Conservation (phyloP, 2,329 filamentous ascomycete species). For the Ophiocordyceps camponoti-leonardi region DNA sequence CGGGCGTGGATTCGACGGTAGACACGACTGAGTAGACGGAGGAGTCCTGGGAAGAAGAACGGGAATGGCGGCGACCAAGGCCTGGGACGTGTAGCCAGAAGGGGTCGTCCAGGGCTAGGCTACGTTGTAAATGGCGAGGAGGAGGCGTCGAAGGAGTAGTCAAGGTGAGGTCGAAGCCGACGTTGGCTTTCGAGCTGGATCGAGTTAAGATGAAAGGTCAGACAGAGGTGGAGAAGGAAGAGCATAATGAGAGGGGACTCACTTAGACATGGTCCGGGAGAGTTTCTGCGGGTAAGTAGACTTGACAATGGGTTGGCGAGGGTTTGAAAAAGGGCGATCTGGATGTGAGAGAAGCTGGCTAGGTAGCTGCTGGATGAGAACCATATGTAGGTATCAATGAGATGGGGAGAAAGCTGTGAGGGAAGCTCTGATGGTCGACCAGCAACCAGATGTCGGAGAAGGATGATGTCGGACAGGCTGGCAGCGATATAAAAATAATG, state of each 20-base stretch:
- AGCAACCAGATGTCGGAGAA: background rate
- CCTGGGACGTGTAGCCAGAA: constrained; percentile 38
- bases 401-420: too few species aligned
- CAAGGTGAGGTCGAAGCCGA: constrained; percentile 45
- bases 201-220: background rate
- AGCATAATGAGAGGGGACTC: constrained; percentile 1
- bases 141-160: constrained; percentile 16
- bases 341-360: constrained; percentile 1
- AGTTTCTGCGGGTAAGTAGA: background rate
- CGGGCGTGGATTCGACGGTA: constrained; percentile 33
- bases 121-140: constrained; percentile 6
- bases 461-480: too few species aligned
- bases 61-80: constrained; percentile 33
- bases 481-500: background rate
- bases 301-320: too few species aligned
- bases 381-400: background rate
- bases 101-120: constrained; percentile 25
- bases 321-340: background rate
- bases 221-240: background rate
- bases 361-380: constrained; percentile 1
- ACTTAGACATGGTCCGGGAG: constrained; percentile 16
- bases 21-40: constrained; percentile 48
- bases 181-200: constrained; percentile 41
- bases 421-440: background rate
- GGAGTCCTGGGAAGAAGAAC: constrained; percentile 47